These are phyloP conservation scores for Linum usitatissimum DNA, from an alignment of 345 rosid genomes.

Conservation along the genomic window DNA sequence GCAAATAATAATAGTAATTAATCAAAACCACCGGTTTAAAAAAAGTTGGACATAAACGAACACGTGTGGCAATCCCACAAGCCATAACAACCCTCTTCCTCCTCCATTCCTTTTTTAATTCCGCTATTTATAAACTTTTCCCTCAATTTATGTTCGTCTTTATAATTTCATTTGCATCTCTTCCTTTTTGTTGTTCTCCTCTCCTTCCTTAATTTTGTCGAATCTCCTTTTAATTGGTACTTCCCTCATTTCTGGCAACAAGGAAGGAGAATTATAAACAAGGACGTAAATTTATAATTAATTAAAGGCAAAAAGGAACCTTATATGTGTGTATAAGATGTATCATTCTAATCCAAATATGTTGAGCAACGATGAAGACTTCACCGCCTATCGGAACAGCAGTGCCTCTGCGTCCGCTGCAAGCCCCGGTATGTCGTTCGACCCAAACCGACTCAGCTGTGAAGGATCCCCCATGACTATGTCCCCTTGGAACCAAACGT, in stretches of 20 bases:
- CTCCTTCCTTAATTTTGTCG: not conserved
- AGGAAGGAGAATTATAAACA: not conserved
- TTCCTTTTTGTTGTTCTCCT: not conserved
- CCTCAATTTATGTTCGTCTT: not conserved
- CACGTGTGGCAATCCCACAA: too few relatives aligned
- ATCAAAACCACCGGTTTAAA: too few relatives aligned
- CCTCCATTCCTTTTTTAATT: too few relatives aligned
- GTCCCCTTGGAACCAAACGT: constrained; percentile 8
- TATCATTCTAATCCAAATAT: constrained; percentile 2
- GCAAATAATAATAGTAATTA: too few relatives aligned
- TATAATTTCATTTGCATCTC: not conserved
- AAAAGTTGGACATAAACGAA: too few relatives aligned
- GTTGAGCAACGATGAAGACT: not conserved
- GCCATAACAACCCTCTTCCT: too few relatives aligned
- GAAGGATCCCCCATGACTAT: constrained; percentile 7
- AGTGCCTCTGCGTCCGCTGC: constrained; percentile 5
- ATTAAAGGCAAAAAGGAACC: too few relatives aligned
- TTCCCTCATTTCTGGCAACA: not conserved
- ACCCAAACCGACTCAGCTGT: constrained; percentile 7
- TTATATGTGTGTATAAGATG: not conserved
- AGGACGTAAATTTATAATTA: not conserved
- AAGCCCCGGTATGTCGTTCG: not conserved
- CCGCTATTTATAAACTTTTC: not conserved
- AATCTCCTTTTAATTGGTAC: not conserved
- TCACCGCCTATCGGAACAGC: not conserved